Conservation (phyloP, 768 basidiomycete species). For the Cytidiella melzeri region DNA sequence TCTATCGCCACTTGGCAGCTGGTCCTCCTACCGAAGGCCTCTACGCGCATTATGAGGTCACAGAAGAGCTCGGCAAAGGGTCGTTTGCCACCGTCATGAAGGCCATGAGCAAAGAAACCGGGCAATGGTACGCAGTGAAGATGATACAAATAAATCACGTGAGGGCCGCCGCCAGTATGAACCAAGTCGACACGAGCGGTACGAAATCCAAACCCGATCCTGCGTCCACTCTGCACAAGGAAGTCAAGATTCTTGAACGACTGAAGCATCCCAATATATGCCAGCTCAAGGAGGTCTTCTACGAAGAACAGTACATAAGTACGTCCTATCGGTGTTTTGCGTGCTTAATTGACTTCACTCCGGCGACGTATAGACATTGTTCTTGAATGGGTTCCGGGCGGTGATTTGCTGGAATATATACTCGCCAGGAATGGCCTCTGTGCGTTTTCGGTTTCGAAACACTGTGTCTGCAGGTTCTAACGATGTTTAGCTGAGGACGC, state of each 20-base stretch:
- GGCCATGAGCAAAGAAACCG: constrained; percentile 65
- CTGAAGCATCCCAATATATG: constrained; percentile 83
- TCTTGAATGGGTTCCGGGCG: constrained; percentile 80
- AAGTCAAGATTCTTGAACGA: constrained; percentile 56
- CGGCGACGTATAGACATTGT: constrained; percentile 56
- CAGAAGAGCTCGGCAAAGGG: constrained; percentile 76
- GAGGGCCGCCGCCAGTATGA: constrained; percentile 13
- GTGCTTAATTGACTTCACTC: constrained; percentile 21
- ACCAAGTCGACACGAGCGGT: not conserved
- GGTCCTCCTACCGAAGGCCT: constrained; percentile 46
- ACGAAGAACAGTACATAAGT: constrained; percentile 57
- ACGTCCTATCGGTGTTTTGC: constrained; percentile 27
- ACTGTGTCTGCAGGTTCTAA: not conserved
- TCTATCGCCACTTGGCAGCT: constrained; percentile 60
- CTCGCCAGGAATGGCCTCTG: constrained; percentile 53
- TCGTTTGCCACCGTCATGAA: constrained; percentile 89
- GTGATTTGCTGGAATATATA: constrained; percentile 83
- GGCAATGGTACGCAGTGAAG: constrained; percentile 81
- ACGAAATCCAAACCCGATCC: constrained; percentile 52
- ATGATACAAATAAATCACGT: constrained; percentile 59
- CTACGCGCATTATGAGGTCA: constrained; percentile 60
- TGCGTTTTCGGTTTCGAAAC: constrained; percentile 29
- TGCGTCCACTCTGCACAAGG: constrained; percentile 4
- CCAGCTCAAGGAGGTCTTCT: constrained; percentile 70
- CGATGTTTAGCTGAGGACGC: constrained; percentile 41